Conservation (phyloP, 1,284 basidiomycete species). For the Cutaneotrichosporon cutaneum region DNA sequence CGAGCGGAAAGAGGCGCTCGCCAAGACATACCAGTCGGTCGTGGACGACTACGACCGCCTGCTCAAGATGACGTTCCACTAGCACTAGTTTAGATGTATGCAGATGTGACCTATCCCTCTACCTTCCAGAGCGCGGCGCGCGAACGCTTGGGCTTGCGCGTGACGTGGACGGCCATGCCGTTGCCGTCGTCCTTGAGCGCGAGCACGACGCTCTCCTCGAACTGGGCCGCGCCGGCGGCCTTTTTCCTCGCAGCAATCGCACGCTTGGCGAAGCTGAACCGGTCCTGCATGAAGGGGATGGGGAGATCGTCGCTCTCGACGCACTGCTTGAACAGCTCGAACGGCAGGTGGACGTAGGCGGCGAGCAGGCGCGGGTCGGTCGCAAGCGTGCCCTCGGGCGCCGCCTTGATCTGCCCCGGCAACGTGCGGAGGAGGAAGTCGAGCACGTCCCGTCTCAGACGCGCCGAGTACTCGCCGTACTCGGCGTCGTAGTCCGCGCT, state of each 20-base stretch:
- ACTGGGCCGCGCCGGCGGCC: constrained; percentile 59
- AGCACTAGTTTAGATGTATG: constrained; percentile 5
- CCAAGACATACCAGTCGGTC: constrained; percentile 89
- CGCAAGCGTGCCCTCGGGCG: constrained; percentile 10
- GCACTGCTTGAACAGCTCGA: constrained; percentile 47
- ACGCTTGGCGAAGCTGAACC: constrained; percentile 85
- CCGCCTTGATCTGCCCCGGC: constrained; percentile 59
- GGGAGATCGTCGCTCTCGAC: constrained; percentile 44
- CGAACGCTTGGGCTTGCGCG: constrained; percentile 67
- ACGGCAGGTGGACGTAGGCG: constrained; percentile 52
- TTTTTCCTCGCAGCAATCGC: constrained; percentile 74
- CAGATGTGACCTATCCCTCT: constrained; percentile 59
- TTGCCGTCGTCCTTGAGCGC: constrained; percentile 69
- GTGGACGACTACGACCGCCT: constrained; percentile 82
- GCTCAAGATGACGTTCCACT: constrained; percentile 57
- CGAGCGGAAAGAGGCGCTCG: constrained; percentile 82
- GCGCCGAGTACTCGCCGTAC: constrained; percentile 43
- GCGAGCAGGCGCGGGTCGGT: constrained; percentile 33
- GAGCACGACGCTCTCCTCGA: constrained; percentile 73
- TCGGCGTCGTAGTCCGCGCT: constrained; percentile 27
- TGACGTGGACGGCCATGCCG: constrained; percentile 76
- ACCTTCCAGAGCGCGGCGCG: constrained; percentile 78
- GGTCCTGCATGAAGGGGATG: constrained; percentile 66
- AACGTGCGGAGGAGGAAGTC: constrained; percentile 68
- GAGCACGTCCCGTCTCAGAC: constrained; percentile 37